Conservation (phyloP, 2,329 filamentous ascomycete species). For the Zymoseptoria crescenta region DNA sequence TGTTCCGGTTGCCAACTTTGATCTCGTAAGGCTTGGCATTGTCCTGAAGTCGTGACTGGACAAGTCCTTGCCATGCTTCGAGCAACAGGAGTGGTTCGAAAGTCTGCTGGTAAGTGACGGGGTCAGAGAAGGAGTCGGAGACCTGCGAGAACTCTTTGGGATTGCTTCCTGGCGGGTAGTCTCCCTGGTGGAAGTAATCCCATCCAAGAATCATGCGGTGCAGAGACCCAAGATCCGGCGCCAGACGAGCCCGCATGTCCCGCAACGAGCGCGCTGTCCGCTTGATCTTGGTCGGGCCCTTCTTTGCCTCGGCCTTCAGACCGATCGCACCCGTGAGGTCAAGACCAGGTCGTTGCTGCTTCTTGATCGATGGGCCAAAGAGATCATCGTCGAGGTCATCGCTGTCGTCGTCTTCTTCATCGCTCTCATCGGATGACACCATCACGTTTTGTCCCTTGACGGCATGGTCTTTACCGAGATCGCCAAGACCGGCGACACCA, state of each 20-base stretch:
- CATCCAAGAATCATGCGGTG: conserved; percentile 83
- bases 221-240: conserved; percentile 76
- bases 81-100: conserved; percentile 86
- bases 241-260: conserved; percentile 87
- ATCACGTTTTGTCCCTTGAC: conserved; percentile 76
- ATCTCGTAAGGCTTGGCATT: conserved; percentile 75
- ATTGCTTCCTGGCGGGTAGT: conserved; percentile 68
- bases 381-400: conserved; percentile 46
- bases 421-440: conserved; percentile 65
- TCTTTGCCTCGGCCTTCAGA: conserved; percentile 42
- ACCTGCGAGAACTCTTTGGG: conserved; percentile 67
- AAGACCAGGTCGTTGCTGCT: conserved; percentile 25
- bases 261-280: conserved; percentile 75
- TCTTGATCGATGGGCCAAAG: conserved; percentile 45
- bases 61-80: conserved; percentile 92
- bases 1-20: conserved; percentile 78
- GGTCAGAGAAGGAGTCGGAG: conserved; percentile 67
- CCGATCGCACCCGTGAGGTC: conserved; percentile 26
- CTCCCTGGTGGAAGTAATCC: conserved; percentile 88
- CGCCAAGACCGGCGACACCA: conserved; percentile 62
- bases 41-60: conserved; percentile 80
- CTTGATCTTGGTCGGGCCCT: conserved; percentile 73
- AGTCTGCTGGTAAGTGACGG: conserved; percentile 72
- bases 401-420: conserved; percentile 37
- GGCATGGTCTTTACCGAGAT: conserved; percentile 71